Conservation (phyloP, 306 rosid species). For the Castanospermum australe region DNA sequence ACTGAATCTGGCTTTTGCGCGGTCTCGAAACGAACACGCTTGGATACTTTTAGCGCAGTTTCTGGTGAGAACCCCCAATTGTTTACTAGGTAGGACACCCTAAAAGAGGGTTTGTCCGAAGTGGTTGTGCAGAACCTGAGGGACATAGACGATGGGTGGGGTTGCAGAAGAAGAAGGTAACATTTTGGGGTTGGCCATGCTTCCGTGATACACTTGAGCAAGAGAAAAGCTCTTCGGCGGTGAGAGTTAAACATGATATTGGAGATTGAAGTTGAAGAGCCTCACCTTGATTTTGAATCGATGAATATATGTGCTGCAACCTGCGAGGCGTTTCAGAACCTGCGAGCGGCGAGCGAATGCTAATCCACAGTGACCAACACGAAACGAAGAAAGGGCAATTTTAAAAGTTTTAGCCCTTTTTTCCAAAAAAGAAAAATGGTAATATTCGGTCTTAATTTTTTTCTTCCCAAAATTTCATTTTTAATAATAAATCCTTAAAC, state of each 20-base stretch:
- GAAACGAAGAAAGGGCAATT: too few species aligned
- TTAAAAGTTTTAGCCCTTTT: too few species aligned
- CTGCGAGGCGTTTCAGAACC: too few species aligned
- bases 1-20: slow-evolving; percentile 35
- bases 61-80: slow-evolving; percentile 32
- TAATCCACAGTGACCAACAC: too few species aligned
- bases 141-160: not conserved
- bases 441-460: too few species aligned
- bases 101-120: slow-evolving; percentile 14
- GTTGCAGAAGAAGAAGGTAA: not conserved
- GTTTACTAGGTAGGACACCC: slow-evolving; percentile 42
- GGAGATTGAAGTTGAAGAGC: not conserved
- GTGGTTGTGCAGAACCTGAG: not conserved
- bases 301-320: too few species aligned
- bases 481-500: too few species aligned
- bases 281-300: too few species aligned
- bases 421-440: too few species aligned
- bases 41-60: slow-evolving; percentile 30
- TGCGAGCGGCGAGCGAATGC: too few species aligned
- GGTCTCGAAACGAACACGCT: slow-evolving; percentile 13
- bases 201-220: not conserved
- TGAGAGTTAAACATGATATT: not conserved
- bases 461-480: too few species aligned
- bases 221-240: not conserved
- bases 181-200: not conserved